Base-by-base conservation (phyloP, 371 early-diverging fungal genomes). In the Nosema granulosis region DNA sequence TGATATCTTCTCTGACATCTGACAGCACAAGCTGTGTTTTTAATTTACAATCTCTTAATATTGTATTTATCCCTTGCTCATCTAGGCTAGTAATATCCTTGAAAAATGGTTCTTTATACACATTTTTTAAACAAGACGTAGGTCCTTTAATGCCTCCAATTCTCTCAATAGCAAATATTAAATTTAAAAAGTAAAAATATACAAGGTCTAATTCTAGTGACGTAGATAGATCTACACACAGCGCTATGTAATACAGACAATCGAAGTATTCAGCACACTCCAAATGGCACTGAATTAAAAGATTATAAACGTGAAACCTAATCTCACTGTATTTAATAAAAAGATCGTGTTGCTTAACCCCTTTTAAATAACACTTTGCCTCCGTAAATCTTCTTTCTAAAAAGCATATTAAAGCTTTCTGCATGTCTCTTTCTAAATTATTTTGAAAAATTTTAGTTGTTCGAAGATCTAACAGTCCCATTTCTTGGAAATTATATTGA, bases 291-390 rank as follows among this genome's bases (percentile, higher is more conserved):
- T 51, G 34, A 9, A 67, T 67, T 24, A 75, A 31, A 43, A 75
- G 28, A 67, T 75, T 65, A 54, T 73, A 73, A 16, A 73, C 35
- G 22, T 63, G 65, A 12, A 73, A 56, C n/a, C 20, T 34, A 34
- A 35, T 18, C 28, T 50, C 51, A 34, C 22, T 13, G n/a, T 12
- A 69, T 52, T 28, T 31, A 26, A 28, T 37, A n/a, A 20, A 24
- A 24, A 34, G 20, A 29, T 24, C 32, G 18, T 0, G 18, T 51
- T 37, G 62, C 35, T 24, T 63, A 18, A 51, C 1, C 37, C 22
- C 16, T 63, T 52, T 63, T 56, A 31, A 73, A 12, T 52, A 3
- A 50, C 52, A 29, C 9, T 22, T 67, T 67, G n/a, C 26, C 67
- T 20, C 11, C 24, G 16, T 37, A 18, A n/a, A 50, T 31, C 28